Percentiles rank a stretch among this genome's conserved stretches.
These are phyloP conservation scores for Takakia lepidozioides DNA, from an alignment of 225 moss, liverwort and hornwort species.

Conservation along the genomic window DNA sequence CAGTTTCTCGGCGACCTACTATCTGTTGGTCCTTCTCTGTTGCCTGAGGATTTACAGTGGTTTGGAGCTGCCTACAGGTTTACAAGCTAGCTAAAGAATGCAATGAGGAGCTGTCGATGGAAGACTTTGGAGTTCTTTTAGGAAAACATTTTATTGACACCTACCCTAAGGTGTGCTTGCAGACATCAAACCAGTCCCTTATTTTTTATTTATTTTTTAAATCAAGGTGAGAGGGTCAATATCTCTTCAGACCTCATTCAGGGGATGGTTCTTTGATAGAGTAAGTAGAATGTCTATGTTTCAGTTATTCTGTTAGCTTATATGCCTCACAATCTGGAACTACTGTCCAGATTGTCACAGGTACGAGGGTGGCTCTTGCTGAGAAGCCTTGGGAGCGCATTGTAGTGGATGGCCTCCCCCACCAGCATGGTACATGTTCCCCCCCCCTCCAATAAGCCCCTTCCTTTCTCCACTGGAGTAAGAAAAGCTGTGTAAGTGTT, in stretches of 20 bases:
- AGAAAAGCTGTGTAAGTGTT: too few species aligned
- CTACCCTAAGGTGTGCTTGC: slow-evolving; percentile 62
- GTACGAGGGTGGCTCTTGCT: slow-evolving; percentile 36
- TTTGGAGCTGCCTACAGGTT: slow-evolving; percentile 36
- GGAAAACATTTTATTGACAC: slow-evolving; percentile 68
- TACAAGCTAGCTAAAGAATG: slow-evolving; percentile 82
- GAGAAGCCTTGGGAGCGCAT: slow-evolving; percentile 96
- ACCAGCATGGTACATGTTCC: slow-evolving; percentile 61
- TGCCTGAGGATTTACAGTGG: too few species aligned
- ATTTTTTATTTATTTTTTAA: too few species aligned
- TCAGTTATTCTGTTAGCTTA: not conserved
- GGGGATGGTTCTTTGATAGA: too few species aligned
- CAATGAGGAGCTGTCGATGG: slow-evolving; percentile 48
- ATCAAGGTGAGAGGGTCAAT: not conserved
- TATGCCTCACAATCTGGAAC: too few species aligned
- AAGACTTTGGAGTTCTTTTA: slow-evolving; percentile 65
- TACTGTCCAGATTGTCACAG: slow-evolving; percentile 46
- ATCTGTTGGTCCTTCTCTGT: too few species aligned
- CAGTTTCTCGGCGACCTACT: too few species aligned
- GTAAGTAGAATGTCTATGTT: not conserved
- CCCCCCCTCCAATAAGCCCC: not conserved
- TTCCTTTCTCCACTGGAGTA: not conserved
- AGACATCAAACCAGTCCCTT: too few species aligned
- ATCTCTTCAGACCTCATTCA: too few species aligned
- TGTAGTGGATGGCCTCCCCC: slow-evolving; percentile 41